Conservation (phyloP, 2,329 filamentous ascomycete genomes). For the Phialocephala sp. region DNA sequence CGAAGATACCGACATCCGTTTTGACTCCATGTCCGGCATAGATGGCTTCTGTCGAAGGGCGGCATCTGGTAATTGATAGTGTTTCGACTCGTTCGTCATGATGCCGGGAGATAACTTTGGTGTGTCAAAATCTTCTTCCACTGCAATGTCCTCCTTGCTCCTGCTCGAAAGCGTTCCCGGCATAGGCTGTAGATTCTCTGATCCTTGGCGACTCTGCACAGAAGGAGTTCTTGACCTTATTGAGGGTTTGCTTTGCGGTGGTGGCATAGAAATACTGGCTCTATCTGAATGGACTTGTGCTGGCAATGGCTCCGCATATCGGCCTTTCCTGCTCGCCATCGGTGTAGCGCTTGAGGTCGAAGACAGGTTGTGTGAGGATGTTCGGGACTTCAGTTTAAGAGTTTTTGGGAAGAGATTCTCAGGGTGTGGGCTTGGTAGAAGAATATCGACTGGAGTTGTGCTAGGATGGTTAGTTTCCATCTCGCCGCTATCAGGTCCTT, state of each 20-base stretch:
- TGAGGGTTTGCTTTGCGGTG: constrained; percentile 52
- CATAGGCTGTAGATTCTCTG: constrained; percentile 50
- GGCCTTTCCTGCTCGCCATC: constrained; percentile 55
- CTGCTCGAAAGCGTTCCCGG: constrained; percentile 41
- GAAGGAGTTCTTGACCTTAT: constrained; percentile 45
- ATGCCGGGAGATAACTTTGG: constrained; percentile 50
- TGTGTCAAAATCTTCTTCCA: constrained; percentile 54
- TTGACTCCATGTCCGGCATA: constrained; percentile 58
- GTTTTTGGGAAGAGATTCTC: constrained; percentile 6
- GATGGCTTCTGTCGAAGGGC: constrained; percentile 54
- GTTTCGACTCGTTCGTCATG: constrained; percentile 39
- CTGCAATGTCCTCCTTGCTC: constrained; percentile 48
- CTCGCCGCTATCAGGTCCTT: neutral
- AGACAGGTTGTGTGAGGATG: constrained; percentile 49
- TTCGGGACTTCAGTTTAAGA: constrained; percentile 28
- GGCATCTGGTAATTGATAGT: constrained; percentile 52
- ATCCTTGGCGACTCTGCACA: constrained; percentile 40
- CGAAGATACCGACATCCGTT: constrained; percentile 76
- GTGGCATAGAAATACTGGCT: constrained; percentile 69
- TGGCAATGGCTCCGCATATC: constrained; percentile 58
- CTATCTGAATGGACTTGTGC: constrained; percentile 62
- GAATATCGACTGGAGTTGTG: constrained; percentile 20
- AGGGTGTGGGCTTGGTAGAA: constrained; percentile 18
- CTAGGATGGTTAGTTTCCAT: constrained; percentile 36
- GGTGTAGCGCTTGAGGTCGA: constrained; percentile 50